A percentile compares a stretch with the other conserved stretches of the same genome.
Evolutionary conservation across 306 rosid genomes (phyloP).

Genomic region (Oemleria cerasiformis): DNA sequence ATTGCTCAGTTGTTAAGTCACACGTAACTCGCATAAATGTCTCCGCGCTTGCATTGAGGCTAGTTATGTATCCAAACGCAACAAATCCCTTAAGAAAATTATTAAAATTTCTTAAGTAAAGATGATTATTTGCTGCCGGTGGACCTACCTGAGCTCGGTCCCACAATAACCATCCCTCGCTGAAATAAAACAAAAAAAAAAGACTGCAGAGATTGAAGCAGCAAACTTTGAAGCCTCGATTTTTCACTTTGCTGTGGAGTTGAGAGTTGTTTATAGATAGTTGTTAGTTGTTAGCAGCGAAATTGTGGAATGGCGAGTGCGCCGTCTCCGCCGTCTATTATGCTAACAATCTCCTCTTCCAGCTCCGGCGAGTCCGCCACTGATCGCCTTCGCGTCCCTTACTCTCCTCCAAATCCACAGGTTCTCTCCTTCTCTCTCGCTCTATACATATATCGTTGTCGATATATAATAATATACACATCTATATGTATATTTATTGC

Average conservation of each 20-base stretch:
- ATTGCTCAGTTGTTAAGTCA: no score
- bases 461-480: neutral
- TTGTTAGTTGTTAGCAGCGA: neutral
- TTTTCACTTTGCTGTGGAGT: neutral
- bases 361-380: constrained; percentile 40
- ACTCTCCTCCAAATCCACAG: constrained; percentile 36
- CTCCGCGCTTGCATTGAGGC: no score
- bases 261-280: neutral
- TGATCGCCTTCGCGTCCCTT: constrained; percentile 29
- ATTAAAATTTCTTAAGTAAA: no score
- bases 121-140: neutral
- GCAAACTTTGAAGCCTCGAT: neutral
- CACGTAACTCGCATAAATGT: no score
- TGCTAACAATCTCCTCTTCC: constrained; percentile 31
- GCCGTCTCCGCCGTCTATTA: constrained; percentile 23
- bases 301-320: constrained; percentile 33
- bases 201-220: neutral
- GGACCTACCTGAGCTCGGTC: neutral
- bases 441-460: constrained; percentile 12
- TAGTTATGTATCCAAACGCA: no score
- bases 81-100: no score
- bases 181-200: neutral
- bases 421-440: constrained; percentile 33
- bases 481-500: neutral
- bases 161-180: neutral